Base-by-base conservation (phyloP, 2,329 filamentous ascomycete genomes). In the Pleoardoris graminearum region DNA sequence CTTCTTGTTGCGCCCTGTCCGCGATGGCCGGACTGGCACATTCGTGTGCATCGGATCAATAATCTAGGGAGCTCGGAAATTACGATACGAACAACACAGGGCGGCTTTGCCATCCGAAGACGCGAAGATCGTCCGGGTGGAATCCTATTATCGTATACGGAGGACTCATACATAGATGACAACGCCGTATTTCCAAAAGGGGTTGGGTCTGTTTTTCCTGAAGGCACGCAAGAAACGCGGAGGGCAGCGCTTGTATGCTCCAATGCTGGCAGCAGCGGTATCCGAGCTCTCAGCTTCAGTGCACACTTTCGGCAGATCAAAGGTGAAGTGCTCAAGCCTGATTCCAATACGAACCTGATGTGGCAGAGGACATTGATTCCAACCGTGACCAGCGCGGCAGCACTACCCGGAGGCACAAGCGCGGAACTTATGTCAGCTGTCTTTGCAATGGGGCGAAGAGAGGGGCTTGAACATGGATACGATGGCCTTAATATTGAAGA, bases 321-420 rank as follows among this genome's bases (percentile, higher is more conserved):
- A 30, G 32, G 53, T 41, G 3, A 51, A 67, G 32, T 66, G 2
- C 55, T 71, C 4, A 72, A 72, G 42, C 69, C 69, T 17, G 69
- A 72, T 47, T 67, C 69, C 2, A 72, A 72, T 47, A 72, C 69
- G 1, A 71, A 71, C 45, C 38, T 72, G 3, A 65, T 71, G 7
- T 70, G 66, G 67, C 69, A 70, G 43, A 55, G 69, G 7, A 70
- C 67, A 3, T 48, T 71, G 11, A 70, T 72, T 6, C 69, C 69
- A 0, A 67, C 59, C 0, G 30, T 70, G 0, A 53, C 44, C 12
- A 25, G 62, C 2, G 47, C 50, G 1, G 19, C 14, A 1, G 17
- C 12, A 0, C 12, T 58, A 21, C 10, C 32, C 7, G 39, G 33
- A 8, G 50, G 51, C 19, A 19, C 29, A 1, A 25, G 21, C 2